phyloP scores from a whole-genome alignment of 768 basidiomycete genomes.

The Leccinum uliginosum region DNA sequence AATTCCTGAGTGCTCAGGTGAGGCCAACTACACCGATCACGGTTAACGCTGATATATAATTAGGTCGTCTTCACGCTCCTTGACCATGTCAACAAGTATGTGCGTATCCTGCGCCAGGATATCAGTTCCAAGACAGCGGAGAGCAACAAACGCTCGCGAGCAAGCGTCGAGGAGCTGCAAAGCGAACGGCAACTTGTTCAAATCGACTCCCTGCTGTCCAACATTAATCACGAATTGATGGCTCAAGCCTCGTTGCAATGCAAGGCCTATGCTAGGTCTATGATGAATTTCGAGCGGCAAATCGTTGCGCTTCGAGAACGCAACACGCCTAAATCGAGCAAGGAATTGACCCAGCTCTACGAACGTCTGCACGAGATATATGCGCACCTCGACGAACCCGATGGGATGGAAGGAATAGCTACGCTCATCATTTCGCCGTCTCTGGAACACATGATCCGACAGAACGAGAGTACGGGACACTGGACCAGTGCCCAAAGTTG shows the following conservation, averaged over 20 bases:
- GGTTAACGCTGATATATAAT: not conserved
- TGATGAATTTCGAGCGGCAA: constrained; percentile 93
- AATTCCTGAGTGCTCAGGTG: constrained; percentile 92
- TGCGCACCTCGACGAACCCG: constrained; percentile 92
- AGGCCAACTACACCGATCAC: not conserved
- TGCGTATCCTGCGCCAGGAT: constrained; percentile 70
- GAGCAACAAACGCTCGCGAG: constrained; percentile 44
- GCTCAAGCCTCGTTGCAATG: constrained; percentile 92
- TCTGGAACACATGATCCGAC: constrained; percentile 92
- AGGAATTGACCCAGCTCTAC: constrained; percentile 48
- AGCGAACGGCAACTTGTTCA: constrained; percentile 58
- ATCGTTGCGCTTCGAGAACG: constrained; percentile 49
- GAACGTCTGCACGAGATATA: constrained; percentile 96
- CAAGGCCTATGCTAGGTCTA: constrained; percentile 87
- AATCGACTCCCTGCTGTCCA: constrained; percentile 78
- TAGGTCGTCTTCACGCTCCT: constrained; percentile 92
- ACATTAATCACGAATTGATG: constrained; percentile 83
- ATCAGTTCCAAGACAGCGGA: constrained; percentile 47
- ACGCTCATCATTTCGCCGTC: constrained; percentile 84
- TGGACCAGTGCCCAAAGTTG: constrained; percentile 99
- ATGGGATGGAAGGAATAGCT: constrained; percentile 98
- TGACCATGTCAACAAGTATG: constrained; percentile 92
- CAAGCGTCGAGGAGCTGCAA: constrained; percentile 31
- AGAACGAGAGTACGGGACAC: constrained; percentile 93
- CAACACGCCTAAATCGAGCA: constrained; percentile 42